These are phyloP conservation scores for Torulaspora franciscae DNA, from an alignment of 805 yeast species.

Conservation along the genomic window DNA sequence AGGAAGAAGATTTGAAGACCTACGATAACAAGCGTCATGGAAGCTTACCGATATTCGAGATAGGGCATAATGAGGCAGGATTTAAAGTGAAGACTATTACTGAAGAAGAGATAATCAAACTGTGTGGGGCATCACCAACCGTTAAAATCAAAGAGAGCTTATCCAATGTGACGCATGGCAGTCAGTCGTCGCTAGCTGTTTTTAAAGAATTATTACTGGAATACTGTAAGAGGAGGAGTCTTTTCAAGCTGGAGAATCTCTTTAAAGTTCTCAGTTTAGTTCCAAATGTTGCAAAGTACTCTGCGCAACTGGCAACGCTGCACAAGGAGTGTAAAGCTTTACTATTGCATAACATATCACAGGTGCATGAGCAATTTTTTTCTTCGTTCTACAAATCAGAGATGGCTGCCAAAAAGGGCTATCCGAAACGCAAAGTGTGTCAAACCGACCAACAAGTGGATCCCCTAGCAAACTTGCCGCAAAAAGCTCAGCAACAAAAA, in stretches of 20 bases:
- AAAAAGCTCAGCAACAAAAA: too few relatives aligned
- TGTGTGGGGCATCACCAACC: background rate
- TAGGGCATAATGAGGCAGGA: background rate
- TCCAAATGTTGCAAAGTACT: background rate
- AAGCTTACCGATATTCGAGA: background rate
- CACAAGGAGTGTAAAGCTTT: background rate
- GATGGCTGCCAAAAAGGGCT: background rate
- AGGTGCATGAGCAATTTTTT: background rate
- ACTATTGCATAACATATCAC: background rate
- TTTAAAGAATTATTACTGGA: conserved; percentile 1
- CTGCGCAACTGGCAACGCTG: background rate
- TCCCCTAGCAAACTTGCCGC: too few relatives aligned
- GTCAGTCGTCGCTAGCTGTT: background rate
- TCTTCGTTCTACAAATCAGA: background rate
- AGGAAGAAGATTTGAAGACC: conserved; percentile 4
- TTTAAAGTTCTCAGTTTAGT: conserved; percentile 1
- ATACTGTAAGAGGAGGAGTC: conserved; percentile 5
- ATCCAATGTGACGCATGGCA: background rate
- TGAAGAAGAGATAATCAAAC: conserved; percentile 2
- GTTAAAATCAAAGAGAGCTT: background rate
- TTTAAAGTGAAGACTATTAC: conserved; percentile 1
- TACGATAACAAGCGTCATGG: background rate
- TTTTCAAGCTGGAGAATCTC: conserved; percentile 1
- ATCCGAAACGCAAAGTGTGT: background rate
- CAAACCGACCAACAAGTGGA: background rate